Evolutionary conservation across 2,329 filamentous ascomycete genomes (phyloP), one percentile per base, ranked within the genome.

Genomic region (Diatrype stigma): DNA sequence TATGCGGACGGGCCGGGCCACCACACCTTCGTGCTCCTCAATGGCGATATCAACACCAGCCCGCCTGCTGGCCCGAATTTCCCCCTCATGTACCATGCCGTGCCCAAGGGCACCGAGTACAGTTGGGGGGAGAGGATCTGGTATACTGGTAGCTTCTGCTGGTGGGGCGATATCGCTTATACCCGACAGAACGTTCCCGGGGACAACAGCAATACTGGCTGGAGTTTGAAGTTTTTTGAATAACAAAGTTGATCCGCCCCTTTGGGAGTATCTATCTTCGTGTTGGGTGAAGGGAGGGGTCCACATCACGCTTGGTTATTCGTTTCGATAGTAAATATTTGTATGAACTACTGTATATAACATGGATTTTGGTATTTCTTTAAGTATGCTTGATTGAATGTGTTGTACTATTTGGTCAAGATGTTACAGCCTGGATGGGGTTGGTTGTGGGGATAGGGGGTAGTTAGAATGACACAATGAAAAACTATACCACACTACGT

Each of bases 1-100:
- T 46, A 50, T 28, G 51, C 62, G 34, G 52, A 62, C 40, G 60
- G 60, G 21, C 60, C 60, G 10, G 60, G 60, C 2, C 60, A 63
- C 32, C 58, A 62, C 44, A 63, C 60, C 5, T 63, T 62, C n/a
- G 58, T 47, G 4, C 52, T 62, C 4, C 17, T 49, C 17, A 45
- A 53, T 22, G 60, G 60, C 16, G 56, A 58, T 19, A 23, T 59
- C 37, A 51, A 49, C 23, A 26, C 50, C 10, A 57, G 56, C 37
- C 53, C 54, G 37, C 51, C 45, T 3, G 53, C 51, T 16, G 49
- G 47, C 11, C 30, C 47, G 23, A 51, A 51, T 23, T 56, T 57
- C 46, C 56, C 54, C 3, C 60, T 61, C 28, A 50, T 56, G 35
- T 61, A 57, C 49, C 59, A 61, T 42, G 59, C 38, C 21, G 59